These are phyloP conservation scores for Scheffersomyces illinoinensis DNA, from an alignment of 1,139 yeast genomes.

Conservation along the genomic window DNA sequence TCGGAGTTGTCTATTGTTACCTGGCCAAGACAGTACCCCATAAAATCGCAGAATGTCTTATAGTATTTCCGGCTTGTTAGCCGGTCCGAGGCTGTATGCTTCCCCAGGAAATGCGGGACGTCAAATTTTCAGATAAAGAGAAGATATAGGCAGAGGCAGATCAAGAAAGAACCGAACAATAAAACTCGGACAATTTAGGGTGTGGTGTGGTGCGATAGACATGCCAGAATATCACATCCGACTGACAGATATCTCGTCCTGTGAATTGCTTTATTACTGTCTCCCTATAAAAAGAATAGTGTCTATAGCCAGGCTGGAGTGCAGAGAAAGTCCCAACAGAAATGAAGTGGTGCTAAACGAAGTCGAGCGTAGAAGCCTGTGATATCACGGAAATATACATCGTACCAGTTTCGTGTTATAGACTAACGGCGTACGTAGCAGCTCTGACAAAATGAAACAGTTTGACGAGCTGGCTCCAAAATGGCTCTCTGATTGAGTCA, in stretches of 20 bases:
- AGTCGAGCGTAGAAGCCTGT: background rate
- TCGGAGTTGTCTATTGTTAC: too few relatives aligned
- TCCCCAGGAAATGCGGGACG: background rate
- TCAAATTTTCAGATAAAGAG: background rate
- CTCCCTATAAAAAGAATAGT: background rate
- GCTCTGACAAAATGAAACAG: background rate
- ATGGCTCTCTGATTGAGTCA: background rate
- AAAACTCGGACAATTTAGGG: background rate
- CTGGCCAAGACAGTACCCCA: too few relatives aligned
- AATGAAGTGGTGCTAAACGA: background rate
- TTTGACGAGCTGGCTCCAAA: background rate
- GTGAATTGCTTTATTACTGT: background rate
- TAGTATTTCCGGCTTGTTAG: too few relatives aligned
- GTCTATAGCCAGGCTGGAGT: background rate
- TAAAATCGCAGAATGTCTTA: too few relatives aligned
- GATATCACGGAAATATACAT: background rate
- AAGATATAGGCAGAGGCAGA: background rate
- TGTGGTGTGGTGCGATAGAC: background rate
- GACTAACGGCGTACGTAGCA: background rate
- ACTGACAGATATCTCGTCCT: background rate
- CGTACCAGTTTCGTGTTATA: background rate
- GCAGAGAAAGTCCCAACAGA: background rate
- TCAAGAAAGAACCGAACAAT: background rate
- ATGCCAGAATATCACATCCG: background rate
- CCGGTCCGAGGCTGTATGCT: too few relatives aligned